These are phyloP conservation scores for Ceratocystiopsis sp. DNA, from an alignment of 2,329 filamentous ascomycete genomes.

Conservation along the genomic window DNA sequence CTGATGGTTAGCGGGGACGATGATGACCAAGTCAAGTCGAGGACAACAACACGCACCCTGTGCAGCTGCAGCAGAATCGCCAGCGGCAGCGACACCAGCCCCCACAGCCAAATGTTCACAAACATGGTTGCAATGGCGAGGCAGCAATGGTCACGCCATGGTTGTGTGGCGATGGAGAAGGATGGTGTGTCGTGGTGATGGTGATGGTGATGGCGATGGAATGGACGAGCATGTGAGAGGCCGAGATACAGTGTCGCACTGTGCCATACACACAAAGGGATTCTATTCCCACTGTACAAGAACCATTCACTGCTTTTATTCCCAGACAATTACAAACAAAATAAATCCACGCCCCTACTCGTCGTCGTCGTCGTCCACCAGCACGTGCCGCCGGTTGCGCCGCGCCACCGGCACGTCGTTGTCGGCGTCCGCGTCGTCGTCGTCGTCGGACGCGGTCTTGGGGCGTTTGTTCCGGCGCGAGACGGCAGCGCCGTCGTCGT, in stretches of 20 bases:
- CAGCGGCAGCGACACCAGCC: slow-evolving; percentile 6
- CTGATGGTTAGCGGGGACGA: no score
- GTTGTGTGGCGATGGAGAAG: no score
- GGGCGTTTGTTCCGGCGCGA: slow-evolving; percentile 30
- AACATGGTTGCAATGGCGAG: slow-evolving; percentile 1
- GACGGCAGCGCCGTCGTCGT: slow-evolving; percentile 28
- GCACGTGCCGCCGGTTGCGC: slow-evolving; percentile 35
- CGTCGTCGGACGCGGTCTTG: slow-evolving; percentile 31
- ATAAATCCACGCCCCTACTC: no score
- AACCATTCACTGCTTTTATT: no score
- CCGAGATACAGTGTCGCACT: no score
- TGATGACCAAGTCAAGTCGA: no score
- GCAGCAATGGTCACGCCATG: no score
- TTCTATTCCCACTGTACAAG: no score
- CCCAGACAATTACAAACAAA: no score
- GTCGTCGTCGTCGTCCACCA: slow-evolving; percentile 42
- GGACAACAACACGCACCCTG: not conserved
- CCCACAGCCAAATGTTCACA: slow-evolving; percentile 7
- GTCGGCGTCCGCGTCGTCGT: slow-evolving; percentile 36
- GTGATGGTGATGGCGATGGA: no score
- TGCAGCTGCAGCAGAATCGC: slow-evolving; percentile 6
- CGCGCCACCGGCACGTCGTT: slow-evolving; percentile 27
- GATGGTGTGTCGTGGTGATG: not conserved
- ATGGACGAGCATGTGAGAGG: no score
- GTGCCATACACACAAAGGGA: no score